A percentile compares a stretch with the other conserved stretches of the same genome.
Conservation (phyloP, 371 early-diverging fungal species). For the Mortierella sp. region DNA sequence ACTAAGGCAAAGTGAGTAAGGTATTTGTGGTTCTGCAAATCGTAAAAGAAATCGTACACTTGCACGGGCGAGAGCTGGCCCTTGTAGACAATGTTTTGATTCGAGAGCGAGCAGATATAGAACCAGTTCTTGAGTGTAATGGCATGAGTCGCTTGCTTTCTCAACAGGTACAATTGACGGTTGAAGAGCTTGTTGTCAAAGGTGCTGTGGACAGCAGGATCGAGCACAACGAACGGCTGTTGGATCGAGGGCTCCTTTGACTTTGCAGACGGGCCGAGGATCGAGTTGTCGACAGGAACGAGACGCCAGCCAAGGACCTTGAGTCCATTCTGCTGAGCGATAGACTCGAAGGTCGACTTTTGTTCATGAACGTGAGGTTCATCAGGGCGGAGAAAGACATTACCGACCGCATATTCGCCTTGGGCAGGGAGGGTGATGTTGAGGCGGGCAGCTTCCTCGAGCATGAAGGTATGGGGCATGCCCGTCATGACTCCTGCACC, state of each 20-base stretch:
- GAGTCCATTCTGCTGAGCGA: slow-evolving; percentile 78
- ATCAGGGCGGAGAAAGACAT: slow-evolving; percentile 86
- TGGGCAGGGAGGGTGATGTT: slow-evolving; percentile 75
- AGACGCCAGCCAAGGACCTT: slow-evolving; percentile 90
- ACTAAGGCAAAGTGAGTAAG: slow-evolving; percentile 94
- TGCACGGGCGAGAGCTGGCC: slow-evolving; percentile 95
- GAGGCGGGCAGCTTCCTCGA: slow-evolving; percentile 67
- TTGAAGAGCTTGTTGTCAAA: slow-evolving; percentile 85
- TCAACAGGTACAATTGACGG: slow-evolving; percentile 87
- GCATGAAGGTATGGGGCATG: slow-evolving; percentile 92
- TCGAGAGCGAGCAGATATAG: slow-evolving; percentile 95
- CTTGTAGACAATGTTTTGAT: slow-evolving; percentile 95
- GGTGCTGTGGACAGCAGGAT: slow-evolving; percentile 33
- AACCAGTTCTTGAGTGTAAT: slow-evolving; percentile 88
- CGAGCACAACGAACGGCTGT: slow-evolving; percentile 90
- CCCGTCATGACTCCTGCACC: slow-evolving; percentile 94
- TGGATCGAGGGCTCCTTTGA: slow-evolving; percentile 93
- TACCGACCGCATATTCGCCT: slow-evolving; percentile 94
- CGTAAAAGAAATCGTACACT: slow-evolving; percentile 91
- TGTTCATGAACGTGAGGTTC: slow-evolving; percentile 69
- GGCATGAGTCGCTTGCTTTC: slow-evolving; percentile 90
- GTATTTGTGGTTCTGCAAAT: slow-evolving; percentile 84
- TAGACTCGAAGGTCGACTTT: slow-evolving; percentile 80
- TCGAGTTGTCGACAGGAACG: slow-evolving; percentile 87
- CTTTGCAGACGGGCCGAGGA: slow-evolving; percentile 89